Base-by-base conservation (phyloP, 495 filamentous ascomycete genomes). In the Neurospora sp. region DNA sequence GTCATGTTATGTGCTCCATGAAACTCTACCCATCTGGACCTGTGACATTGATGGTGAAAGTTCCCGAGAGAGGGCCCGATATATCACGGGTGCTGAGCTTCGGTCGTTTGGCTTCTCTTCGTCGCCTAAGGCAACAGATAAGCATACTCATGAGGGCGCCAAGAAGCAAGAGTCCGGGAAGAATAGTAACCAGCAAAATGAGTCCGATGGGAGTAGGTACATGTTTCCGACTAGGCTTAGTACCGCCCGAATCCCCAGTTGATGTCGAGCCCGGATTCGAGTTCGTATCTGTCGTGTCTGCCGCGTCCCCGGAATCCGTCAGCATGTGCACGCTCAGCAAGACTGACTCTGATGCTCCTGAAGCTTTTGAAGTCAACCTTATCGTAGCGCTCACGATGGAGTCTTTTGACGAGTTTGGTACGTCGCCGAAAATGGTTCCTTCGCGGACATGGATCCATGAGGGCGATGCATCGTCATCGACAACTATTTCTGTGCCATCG, bases 371-470 rank as follows among this genome's bases (percentile, higher is more conserved):
- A 6, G 80, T 83, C 17, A 87, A 88, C 13, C 79, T 86, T 62
- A 93, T 78, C 38, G 82, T 81, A n/a, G 91, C 78, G 1, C 75
- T 76, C 48, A 88, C 81, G 9, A 84, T 69, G 39, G 85, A 81
- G 19, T 76, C 76, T 11, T 69, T 34, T 36, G 73, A 28, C 0
- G 70, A 75, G 9, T 77, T 39, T 2, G 94, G 92, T 31, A 92
- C 88, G 15, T 86, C 82, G 7, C 94, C 93, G 28, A 82, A 86
- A 6, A 96, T 82, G 3, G 84, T 85, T 73, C 86, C 79, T 45
- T 86, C 88, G 11, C 77, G 78, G 13, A 86, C 70, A 75, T 92
- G 83, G 11, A 96, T 82, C 94, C 93, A 97, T 17, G 88, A 79
- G 9, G 84, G 79, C 2, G 89, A 80, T 3, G 84, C 74, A 24